phyloP scores from a whole-genome alignment of 257 asterid species.

The Nicotiana sylvestris region DNA sequence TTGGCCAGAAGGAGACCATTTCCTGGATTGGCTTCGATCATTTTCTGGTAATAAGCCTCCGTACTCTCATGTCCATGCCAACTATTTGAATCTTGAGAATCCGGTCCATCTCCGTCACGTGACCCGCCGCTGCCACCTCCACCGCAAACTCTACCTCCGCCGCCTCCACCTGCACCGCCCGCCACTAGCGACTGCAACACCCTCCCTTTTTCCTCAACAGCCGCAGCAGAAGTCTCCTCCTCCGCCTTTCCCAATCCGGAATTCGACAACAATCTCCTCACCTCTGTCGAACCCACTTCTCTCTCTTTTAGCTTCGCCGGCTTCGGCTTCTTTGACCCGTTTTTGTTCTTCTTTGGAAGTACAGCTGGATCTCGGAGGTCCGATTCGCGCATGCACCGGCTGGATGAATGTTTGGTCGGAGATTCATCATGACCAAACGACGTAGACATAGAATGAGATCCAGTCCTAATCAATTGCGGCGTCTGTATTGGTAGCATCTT shows the following conservation, averaged over 20 bases:
- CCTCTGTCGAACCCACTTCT: background rate
- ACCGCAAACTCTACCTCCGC: constrained; percentile 21
- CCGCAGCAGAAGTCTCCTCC: constrained; percentile 11
- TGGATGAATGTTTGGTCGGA: background rate
- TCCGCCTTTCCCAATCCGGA: constrained; percentile 28
- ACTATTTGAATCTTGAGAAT: constrained; percentile 40
- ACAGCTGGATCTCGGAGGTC: constrained; percentile 7
- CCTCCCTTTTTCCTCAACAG: constrained; percentile 23
- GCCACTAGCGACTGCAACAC: constrained; percentile 31
- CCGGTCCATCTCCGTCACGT: constrained; percentile 42
- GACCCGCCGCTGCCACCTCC: constrained; percentile 38
- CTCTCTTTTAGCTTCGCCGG: background rate
- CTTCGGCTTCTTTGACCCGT: background rate
- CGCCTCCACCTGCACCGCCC: constrained; percentile 14
- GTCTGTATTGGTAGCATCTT: background rate
- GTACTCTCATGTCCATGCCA: constrained; percentile 56
- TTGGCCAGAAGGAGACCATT: constrained; percentile 68
- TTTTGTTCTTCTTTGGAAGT: constrained; percentile 5
- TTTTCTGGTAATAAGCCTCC: constrained; percentile 59
- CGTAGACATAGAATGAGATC: background rate
- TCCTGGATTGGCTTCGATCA: constrained; percentile 70
- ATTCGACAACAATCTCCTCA: constrained; percentile 16
- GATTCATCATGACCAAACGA: constrained; percentile 6
- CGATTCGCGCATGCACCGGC: background rate
- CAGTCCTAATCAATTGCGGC: background rate